phyloP scores from a whole-genome alignment of 495 filamentous ascomycete genomes.

The Lepidopterella palustris region DNA sequence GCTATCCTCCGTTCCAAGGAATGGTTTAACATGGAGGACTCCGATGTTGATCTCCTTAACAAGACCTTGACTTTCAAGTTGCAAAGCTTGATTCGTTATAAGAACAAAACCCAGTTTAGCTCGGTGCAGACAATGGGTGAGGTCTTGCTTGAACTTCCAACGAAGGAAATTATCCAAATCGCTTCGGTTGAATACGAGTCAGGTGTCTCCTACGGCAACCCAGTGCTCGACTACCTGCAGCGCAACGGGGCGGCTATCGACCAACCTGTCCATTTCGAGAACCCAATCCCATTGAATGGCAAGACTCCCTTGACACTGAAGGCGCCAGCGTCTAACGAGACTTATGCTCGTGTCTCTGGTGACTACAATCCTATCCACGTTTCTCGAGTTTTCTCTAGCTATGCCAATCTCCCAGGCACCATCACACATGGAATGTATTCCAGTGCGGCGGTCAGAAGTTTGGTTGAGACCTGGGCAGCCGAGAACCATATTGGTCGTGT shows the following conservation, averaged over 20 bases:
- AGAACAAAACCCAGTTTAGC: conserved; percentile 89
- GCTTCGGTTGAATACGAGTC: conserved; percentile 92
- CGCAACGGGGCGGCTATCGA: conserved; percentile 89
- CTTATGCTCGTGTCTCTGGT: conserved; percentile 92
- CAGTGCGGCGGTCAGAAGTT: conserved; percentile 89
- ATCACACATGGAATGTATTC: conserved; percentile 99
- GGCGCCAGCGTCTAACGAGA: conserved; percentile 95
- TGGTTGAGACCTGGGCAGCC: conserved; percentile 99
- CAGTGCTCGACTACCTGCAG: conserved; percentile 92
- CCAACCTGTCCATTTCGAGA: conserved; percentile 95
- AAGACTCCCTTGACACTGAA: conserved; percentile 80
- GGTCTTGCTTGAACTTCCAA: conserved; percentile 90
- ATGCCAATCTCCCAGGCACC: conserved; percentile 89
- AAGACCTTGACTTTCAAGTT: conserved; percentile 96
- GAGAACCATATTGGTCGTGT: conserved; percentile 98
- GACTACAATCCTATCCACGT: conserved; percentile 99
- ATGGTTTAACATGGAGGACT: conserved; percentile 83
- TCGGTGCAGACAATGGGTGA: conserved; percentile 88
- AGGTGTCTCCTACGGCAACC: conserved; percentile 85
- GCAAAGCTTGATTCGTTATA: conserved; percentile 83
- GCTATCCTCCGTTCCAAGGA: conserved; percentile 92
- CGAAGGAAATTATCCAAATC: conserved; percentile 94
- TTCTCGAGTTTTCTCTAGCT: conserved; percentile 89
- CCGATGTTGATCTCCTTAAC: conserved; percentile 74
- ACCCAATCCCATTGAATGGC: conserved; percentile 88